Evolutionary conservation across 169 alveolate species (phyloP).

Genomic region (Plasmodium malariae): DNA sequence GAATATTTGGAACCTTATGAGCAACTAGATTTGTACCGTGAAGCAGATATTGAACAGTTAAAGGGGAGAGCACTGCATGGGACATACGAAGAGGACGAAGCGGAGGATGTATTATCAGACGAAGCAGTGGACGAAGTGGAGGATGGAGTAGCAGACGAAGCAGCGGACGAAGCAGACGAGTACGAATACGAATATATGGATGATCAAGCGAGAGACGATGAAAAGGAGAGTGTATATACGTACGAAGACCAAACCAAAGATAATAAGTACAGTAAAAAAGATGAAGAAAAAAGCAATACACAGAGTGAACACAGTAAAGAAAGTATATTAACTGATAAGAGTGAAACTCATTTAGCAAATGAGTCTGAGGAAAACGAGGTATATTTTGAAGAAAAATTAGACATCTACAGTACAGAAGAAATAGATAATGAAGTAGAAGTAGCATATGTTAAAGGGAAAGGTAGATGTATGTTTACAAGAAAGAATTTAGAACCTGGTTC

Average conservation of each 20-base stretch:
- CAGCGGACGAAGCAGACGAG: conserved; percentile 2
- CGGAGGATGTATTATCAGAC: background rate
- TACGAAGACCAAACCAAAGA: conserved; percentile 2
- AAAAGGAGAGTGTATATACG: background rate
- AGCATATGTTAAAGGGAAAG: conserved; percentile 86
- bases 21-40: background rate
- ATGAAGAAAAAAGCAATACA: background rate
- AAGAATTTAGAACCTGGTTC: conserved; percentile 87
- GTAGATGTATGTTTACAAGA: conserved; percentile 86
- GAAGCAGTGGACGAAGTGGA: conserved; percentile 2
- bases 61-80: background rate
- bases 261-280: background rate
- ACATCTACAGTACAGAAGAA: conserved; percentile 71
- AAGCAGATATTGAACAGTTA: conserved; percentile 12
- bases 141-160: background rate
- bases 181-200: conserved; percentile 3
- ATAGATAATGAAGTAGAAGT: conserved; percentile 85
- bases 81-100: background rate
- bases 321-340: background rate
- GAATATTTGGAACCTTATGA: conserved; percentile 35
- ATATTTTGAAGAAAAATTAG: conserved; percentile 66
- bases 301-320: background rate
- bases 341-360: background rate
- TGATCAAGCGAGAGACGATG: background rate
- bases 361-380: conserved; percentile 44